phyloP scores from a whole-genome alignment of 176 grass and related monocot species.

The Neostapfia colusana region DNA sequence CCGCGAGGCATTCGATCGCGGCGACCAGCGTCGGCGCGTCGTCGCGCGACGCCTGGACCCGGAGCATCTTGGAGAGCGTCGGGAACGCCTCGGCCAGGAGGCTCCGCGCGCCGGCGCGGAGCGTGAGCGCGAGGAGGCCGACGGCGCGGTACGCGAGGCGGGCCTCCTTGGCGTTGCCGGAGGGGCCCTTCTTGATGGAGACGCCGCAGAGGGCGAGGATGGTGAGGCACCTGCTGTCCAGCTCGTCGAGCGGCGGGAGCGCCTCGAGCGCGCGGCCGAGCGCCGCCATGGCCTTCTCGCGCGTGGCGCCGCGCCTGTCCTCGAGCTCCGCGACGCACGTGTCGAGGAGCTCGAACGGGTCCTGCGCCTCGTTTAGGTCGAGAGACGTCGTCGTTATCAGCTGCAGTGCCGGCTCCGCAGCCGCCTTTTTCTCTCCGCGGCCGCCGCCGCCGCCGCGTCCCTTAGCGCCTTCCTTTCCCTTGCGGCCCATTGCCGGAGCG shows the following conservation, averaged over 20 bases:
- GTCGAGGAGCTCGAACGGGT: neutral
- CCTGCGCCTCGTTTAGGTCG: neutral
- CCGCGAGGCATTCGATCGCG: slow-evolving; percentile 34
- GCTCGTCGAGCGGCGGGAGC: neutral
- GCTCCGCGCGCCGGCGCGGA: neutral
- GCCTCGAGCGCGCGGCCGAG: neutral
- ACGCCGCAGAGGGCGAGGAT: neutral
- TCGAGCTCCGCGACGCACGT: neutral
- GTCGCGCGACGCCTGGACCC: neutral
- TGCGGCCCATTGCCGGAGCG: neutral
- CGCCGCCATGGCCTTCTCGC: neutral
- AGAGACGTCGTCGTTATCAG: neutral
- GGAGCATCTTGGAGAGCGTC: neutral
- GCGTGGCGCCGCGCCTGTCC: neutral
- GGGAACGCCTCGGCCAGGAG: neutral
- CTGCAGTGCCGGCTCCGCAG: neutral
- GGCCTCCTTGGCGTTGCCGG: slow-evolving; percentile 19
- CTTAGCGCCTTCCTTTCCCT: neutral
- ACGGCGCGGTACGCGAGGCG: slow-evolving; percentile 35
- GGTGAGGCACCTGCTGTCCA: neutral
- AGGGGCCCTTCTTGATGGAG: slow-evolving; percentile 18
- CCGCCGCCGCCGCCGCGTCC: neutral
- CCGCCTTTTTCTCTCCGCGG: too few relatives aligned
- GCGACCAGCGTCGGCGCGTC: neutral
- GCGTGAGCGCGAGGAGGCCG: slow-evolving; percentile 36